A percentile compares a stretch with the other conserved stretches of the same genome.
Evolutionary conservation across 2,329 filamentous ascomycete species (phyloP).

Genomic region (Stemphylium lycopersici): DNA sequence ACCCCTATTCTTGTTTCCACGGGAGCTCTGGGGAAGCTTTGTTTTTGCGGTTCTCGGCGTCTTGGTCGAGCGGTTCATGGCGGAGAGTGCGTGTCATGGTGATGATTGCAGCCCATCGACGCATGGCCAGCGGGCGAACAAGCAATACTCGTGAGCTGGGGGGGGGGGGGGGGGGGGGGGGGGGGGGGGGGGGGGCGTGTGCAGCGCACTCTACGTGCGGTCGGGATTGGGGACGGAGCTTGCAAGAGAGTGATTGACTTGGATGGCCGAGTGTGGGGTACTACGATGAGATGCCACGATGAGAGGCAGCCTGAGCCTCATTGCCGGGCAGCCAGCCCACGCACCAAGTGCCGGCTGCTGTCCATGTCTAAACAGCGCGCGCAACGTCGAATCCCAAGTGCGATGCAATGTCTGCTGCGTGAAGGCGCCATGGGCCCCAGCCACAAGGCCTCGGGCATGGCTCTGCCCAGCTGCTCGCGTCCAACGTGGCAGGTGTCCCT

Average conservation of each 20-base stretch:
- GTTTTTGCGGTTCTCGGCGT: neutral
- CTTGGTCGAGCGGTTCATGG: neutral
- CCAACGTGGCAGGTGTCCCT: constrained; percentile 14
- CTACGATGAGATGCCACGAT: neutral
- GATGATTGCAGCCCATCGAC: constrained; percentile 1
- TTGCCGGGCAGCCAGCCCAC: neutral
- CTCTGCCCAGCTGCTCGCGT: neutral
- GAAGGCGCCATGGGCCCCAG: too few relatives aligned
- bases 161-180: too few relatives aligned
- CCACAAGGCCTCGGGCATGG: neutral
- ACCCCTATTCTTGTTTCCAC: neutral
- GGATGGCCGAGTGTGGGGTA: constrained; percentile 3
- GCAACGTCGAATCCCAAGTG: too few relatives aligned
- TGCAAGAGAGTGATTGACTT: neutral
- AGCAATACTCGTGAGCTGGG: neutral
- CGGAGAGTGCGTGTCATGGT: neutral
- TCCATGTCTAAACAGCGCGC: too few relatives aligned
- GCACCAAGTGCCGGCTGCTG: too few relatives aligned
- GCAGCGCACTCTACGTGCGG: neutral
- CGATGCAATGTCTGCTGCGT: too few relatives aligned
- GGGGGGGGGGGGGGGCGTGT: too few relatives aligned
- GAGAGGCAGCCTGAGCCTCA: neutral
- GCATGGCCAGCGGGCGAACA: constrained; percentile 3
- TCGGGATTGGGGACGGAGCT: neutral
- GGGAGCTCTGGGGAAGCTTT: neutral